These are phyloP conservation scores for Cutaneotrichosporon cutaneum DNA, from an alignment of 1,284 basidiomycete genomes.

Conservation along the genomic window DNA sequence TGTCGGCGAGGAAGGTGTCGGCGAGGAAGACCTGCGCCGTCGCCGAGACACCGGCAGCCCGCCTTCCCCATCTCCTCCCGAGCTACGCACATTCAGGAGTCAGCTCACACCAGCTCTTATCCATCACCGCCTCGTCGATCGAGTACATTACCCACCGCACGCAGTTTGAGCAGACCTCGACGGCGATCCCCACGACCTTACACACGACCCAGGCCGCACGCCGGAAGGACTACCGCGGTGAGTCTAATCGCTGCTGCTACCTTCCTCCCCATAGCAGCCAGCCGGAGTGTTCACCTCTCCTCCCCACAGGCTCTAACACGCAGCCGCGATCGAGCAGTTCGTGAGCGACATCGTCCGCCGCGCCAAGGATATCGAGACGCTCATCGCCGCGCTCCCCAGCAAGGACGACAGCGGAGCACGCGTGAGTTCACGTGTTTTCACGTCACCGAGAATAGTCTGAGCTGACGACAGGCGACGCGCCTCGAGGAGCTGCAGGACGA, in stretches of 20 bases:
- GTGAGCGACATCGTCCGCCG: constrained; percentile 47
- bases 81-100: too few species aligned
- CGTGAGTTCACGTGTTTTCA: constrained; percentile 28
- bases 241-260: constrained; percentile 1
- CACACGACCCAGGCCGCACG: constrained; percentile 35
- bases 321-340: constrained; percentile 49
- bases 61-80: too few species aligned
- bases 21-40: background rate
- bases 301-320: constrained; percentile 3
- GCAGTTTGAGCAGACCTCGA: constrained; percentile 47
- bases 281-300: too few species aligned
- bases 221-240: constrained; percentile 39
- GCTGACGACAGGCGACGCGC: constrained; percentile 32
- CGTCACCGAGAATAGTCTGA: background rate
- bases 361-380: constrained; percentile 47
- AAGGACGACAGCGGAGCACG: constrained; percentile 39
- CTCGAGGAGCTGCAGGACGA: constrained; percentile 44
- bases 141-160: constrained; percentile 51
- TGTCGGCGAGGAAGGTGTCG: background rate
- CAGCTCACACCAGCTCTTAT: constrained; percentile 41
- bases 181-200: constrained; percentile 43
- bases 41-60: background rate
- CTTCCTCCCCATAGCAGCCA: too few species aligned
- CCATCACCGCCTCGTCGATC: constrained; percentile 50
- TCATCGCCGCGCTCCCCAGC: constrained; percentile 45